These are phyloP conservation scores for Calonectria pauciramosa DNA, from an alignment of 2,329 filamentous ascomycete species.

Conservation along the genomic window DNA sequence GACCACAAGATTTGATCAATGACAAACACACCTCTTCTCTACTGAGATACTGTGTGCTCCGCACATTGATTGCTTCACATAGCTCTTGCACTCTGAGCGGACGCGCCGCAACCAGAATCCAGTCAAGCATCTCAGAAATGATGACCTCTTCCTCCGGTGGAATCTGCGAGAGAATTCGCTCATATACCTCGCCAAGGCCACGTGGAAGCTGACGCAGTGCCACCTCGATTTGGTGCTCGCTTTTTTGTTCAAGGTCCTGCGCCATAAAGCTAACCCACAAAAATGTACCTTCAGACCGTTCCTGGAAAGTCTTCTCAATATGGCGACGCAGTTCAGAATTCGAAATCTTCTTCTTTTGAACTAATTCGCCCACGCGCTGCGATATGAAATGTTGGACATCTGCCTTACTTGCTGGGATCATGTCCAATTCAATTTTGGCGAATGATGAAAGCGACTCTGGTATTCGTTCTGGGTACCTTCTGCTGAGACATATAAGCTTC, in stretches of 20 bases:
- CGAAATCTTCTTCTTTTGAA: neutral
- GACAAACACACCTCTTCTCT: neutral
- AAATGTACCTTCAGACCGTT: conserved; percentile 21
- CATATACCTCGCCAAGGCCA: conserved; percentile 18
- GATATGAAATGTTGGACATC: conserved; percentile 14
- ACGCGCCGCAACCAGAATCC: neutral
- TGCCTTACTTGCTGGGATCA: neutral
- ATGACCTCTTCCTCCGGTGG: neutral
- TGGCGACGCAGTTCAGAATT: fast-evolving
- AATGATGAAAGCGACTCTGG: neutral
- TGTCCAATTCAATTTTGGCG: neutral
- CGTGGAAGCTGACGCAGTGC: conserved; percentile 10
- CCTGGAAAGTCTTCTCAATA: neutral
- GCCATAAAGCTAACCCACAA: conserved; percentile 32
- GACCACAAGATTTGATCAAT: conserved; percentile 12
- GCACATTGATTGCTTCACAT: conserved; percentile 7
- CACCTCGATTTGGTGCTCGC: neutral
- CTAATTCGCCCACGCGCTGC: neutral
- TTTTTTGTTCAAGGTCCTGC: conserved; percentile 20
- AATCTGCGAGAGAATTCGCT: neutral
- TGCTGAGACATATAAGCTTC: neutral
- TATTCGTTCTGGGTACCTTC: conserved; percentile 13
- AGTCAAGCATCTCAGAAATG: neutral
- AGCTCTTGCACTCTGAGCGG: neutral
- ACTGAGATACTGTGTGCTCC: conserved; percentile 1